A percentile compares a stretch with the other conserved stretches of the same genome.
phyloP scores from a whole-genome alignment of 106 monocot species.

The Dioscorea alata region DNA sequence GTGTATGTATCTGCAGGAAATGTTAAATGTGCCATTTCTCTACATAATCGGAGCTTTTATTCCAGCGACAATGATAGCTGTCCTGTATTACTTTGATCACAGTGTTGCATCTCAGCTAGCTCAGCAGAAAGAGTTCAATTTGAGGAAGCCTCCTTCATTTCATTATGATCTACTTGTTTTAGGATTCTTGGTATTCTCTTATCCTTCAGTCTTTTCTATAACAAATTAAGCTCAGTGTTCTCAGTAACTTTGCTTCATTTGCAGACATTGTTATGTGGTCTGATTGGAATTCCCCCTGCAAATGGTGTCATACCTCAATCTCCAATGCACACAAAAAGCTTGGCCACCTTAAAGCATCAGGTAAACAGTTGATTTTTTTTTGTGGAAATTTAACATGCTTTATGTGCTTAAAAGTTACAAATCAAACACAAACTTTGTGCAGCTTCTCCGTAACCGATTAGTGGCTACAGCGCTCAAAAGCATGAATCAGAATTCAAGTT shows the following conservation, averaged over 20 bases:
- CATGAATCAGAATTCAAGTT: constrained; percentile 65
- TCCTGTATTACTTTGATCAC: constrained; percentile 84
- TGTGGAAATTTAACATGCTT: too few species aligned
- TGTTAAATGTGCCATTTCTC: constrained; percentile 60
- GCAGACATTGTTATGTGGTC: constrained; percentile 74
- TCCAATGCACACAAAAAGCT: constrained; percentile 85
- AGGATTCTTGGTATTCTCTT: constrained; percentile 45
- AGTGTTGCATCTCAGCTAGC: constrained; percentile 86
- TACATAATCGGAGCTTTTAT: constrained; percentile 87
- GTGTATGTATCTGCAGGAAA: constrained; percentile 36
- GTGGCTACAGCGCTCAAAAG: constrained; percentile 58
- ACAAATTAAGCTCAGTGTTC: not conserved
- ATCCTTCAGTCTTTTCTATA: not conserved
- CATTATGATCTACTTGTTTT: constrained; percentile 80
- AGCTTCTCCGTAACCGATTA: constrained; percentile 60
- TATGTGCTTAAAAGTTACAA: too few species aligned
- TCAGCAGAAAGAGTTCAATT: constrained; percentile 86
- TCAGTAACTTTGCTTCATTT: not conserved
- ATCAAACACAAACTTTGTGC: not conserved
- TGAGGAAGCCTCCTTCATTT: constrained; percentile 79
- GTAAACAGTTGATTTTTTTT: constrained; percentile 36
- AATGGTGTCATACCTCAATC: constrained; percentile 92
- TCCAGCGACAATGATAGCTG: constrained; percentile 88
- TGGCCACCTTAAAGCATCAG: constrained; percentile 86
- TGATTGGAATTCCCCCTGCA: constrained; percentile 74